These are phyloP conservation scores for Magnaporthiopsis rhizophila DNA, from an alignment of 2,329 filamentous ascomycete genomes.

Conservation along the genomic window DNA sequence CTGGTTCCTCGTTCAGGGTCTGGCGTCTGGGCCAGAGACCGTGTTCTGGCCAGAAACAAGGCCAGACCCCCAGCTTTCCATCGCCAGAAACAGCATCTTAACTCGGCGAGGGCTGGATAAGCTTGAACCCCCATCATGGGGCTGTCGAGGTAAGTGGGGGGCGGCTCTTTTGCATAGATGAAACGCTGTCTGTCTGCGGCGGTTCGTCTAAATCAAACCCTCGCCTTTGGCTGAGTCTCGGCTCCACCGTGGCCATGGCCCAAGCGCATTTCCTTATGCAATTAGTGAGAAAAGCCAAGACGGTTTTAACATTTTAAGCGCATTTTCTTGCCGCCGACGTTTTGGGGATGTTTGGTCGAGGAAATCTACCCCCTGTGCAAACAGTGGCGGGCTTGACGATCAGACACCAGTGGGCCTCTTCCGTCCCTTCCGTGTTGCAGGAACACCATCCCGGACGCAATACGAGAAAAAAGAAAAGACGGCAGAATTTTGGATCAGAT, in stretches of 20 bases:
- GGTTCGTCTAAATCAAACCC: background rate
- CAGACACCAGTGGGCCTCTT: slow-evolving; percentile 4
- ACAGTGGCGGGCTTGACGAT: slow-evolving; percentile 1
- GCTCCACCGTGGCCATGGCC: background rate
- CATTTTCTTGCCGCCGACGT: background rate
- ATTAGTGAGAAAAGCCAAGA: background rate
- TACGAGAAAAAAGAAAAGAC: background rate
- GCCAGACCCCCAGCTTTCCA: background rate
- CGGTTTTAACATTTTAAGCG: background rate
- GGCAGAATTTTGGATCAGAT: background rate
- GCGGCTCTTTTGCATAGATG: background rate
- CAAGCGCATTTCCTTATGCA: background rate
- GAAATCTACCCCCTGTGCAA: background rate
- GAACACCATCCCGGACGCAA: background rate
- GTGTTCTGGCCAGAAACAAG: background rate
- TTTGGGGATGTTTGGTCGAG: background rate
- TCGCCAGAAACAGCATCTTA: background rate
- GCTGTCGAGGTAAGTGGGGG: background rate
- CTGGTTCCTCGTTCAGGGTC: background rate
- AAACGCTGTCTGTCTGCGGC: background rate
- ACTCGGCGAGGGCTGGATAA: background rate
- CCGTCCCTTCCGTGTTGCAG: slow-evolving; percentile 8
- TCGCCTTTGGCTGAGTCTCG: background rate
- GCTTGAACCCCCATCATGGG: background rate
- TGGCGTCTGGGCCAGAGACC: background rate